Base-by-base conservation (phyloP, 345 rosid species). In the Sonneratia alba region DNA sequence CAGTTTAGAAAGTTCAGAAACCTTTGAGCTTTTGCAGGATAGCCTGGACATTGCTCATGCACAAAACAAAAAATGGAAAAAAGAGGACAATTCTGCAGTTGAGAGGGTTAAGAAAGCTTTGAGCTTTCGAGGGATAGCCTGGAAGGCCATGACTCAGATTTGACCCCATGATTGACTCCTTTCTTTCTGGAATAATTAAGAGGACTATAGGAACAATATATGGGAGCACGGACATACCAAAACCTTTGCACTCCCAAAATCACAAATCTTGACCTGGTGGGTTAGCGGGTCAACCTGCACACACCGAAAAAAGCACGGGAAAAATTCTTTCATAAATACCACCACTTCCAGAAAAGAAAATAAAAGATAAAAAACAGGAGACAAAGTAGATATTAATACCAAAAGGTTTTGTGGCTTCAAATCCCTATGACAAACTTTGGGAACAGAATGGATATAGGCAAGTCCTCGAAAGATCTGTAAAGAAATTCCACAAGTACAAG, bases 241-340 rank as follows among this genome's bases (percentile, higher is more conserved):
- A 61, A 79, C 85, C 77, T 85, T 85, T 32, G 88, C 88, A 53
- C 88, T 85, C 68, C 87, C 87, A 71, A 84, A 82, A 70, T 84
- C 87, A 66, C 87, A 84, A 59, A 84, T 81, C 81, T 84, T 85
- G 68, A 82, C 88, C 73, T 85, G 88, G 74, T 85, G 88, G 21
- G 84, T 80, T 3, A 80, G 83, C 24, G 88, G 84, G 76, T 85
- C 80, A 64, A 85, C 88, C 88, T 85, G 72, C 79, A 70, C 12
- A 10, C 10, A 24, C 16, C 0, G 7, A 14, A 42, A 42, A 51
- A 32, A 11, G 3, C 9, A 7, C 1, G 38, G 5, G 19, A 62
- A 34, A 27, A 34, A 10, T 13, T 14, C 18, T 12, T 6, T 24
- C 64, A 59, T 12, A 62, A 32, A 5, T 13, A 13, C 66, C 66